A percentile compares a stretch with the other conserved stretches of the same genome.
phyloP scores from a whole-genome alignment of 495 filamentous ascomycete genomes.

The Annulohypoxylon bovei region DNA sequence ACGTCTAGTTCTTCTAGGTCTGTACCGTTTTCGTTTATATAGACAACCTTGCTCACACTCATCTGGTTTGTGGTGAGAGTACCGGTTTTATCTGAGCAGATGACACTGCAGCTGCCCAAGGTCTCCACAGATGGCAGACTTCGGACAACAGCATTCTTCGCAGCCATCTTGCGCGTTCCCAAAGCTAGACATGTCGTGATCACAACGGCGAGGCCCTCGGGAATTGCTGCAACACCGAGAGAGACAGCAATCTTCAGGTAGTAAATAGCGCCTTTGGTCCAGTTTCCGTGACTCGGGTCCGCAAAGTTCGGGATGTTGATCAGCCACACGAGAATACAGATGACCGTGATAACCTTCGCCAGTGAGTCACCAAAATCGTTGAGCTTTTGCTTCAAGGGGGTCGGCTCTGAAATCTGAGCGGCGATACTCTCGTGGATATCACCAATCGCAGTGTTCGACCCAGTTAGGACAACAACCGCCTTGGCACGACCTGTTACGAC shows the following conservation, averaged over 20 bases:
- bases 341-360: conserved; percentile 97
- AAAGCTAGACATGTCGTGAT: conserved; percentile 97
- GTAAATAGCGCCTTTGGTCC: conserved; percentile 98
- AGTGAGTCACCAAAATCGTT: conserved; percentile 98
- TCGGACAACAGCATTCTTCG: conserved; percentile 95
- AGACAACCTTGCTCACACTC: conserved; percentile 94
- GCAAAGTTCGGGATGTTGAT: conserved; percentile 98
- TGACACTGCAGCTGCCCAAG: conserved; percentile 97
- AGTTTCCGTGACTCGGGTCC: conserved; percentile 90
- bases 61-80: conserved; percentile 99
- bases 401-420: conserved; percentile 96
- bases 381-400: conserved; percentile 96
- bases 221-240: conserved; percentile 96
- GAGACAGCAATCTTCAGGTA: conserved; percentile 99
- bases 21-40: conserved; percentile 75
- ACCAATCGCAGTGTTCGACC: conserved; percentile 91
- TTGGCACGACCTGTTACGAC: conserved; percentile 94
- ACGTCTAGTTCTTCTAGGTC: conserved; percentile 89
- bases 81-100: conserved; percentile 99
- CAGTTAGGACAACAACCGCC: conserved; percentile 92
- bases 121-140: conserved; percentile 98
- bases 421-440: conserved; percentile 99
- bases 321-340: conserved; percentile 95
- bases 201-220: conserved; percentile 95
- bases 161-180: conserved; percentile 97